These are phyloP conservation scores for Crassisporium funariophilum DNA, from an alignment of 768 basidiomycete genomes.

Conservation along the genomic window DNA sequence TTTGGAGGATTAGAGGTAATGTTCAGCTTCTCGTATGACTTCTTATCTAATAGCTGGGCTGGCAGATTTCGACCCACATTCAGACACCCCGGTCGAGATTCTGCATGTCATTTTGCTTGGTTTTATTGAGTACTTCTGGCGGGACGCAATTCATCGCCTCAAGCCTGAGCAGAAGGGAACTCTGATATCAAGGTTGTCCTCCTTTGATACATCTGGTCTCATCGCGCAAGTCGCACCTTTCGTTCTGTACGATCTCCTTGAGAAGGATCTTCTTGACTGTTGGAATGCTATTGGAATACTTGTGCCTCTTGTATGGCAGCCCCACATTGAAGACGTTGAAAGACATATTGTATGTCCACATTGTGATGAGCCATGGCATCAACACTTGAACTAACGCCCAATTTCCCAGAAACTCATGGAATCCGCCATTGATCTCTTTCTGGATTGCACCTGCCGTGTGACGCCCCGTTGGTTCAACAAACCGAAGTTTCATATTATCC, in stretches of 20 bases:
- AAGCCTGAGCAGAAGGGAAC: too few species aligned
- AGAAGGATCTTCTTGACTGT: too few species aligned
- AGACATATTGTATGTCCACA: constrained; percentile 31
- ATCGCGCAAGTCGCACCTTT: too few species aligned
- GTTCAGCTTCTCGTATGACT: constrained; percentile 4
- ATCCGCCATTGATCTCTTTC: constrained; percentile 36
- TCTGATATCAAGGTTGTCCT: too few species aligned
- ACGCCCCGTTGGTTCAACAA: constrained; percentile 41
- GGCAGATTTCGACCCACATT: constrained; percentile 46
- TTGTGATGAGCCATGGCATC: background rate
- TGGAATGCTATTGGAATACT: too few species aligned
- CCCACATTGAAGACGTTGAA: constrained; percentile 35
- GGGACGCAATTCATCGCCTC: constrained; percentile 37
- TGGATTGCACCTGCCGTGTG: constrained; percentile 30
- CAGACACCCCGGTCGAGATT: constrained; percentile 47
- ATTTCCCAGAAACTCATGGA: constrained; percentile 23
- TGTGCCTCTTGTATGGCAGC: constrained; percentile 41
- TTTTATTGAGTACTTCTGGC: constrained; percentile 52
- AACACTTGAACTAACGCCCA: constrained; percentile 1
- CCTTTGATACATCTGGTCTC: too few species aligned
- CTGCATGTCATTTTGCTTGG: constrained; percentile 47
- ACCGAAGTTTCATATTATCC: constrained; percentile 44
- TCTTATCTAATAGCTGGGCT: constrained; percentile 23
- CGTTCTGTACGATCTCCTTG: too few species aligned
- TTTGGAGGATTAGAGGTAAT: too few species aligned